These are phyloP conservation scores for Chlorella vulgaris DNA, from an alignment of 139 green algal species.

Conservation along the genomic window DNA sequence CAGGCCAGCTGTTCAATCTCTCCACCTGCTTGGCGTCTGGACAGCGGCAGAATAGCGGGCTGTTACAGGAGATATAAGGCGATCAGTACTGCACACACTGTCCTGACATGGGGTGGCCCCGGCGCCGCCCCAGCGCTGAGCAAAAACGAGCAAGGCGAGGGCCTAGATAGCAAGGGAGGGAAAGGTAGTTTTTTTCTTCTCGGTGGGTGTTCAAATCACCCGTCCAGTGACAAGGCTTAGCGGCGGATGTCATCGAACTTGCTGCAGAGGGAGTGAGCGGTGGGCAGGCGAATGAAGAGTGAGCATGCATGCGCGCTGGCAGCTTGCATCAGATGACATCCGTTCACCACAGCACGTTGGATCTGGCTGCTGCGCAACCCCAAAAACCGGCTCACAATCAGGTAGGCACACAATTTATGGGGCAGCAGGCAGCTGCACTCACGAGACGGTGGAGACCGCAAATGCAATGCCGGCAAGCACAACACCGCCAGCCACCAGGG, in stretches of 20 bases:
- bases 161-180: background rate
- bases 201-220: background rate
- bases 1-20: too few species aligned
- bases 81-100: background rate
- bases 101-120: background rate
- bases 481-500: slow-evolving; percentile 82
- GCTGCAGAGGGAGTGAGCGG: background rate
- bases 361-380: too few species aligned
- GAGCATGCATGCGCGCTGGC: background rate
- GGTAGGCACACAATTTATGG: too few species aligned
- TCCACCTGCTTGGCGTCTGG: too few species aligned
- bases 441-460: slow-evolving; percentile 84
- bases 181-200: background rate
- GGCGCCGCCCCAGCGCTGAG: slow-evolving; percentile 1
- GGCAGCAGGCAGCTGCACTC: slow-evolving; percentile 6
- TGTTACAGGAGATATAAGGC: background rate
- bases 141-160: background rate
- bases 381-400: too few species aligned
- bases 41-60: too few species aligned
- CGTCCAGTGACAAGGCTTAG: background rate
- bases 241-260: slow-evolving; percentile 36
- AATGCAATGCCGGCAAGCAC: slow-evolving; percentile 84
- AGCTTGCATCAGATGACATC: too few species aligned
- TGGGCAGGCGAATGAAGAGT: background rate
- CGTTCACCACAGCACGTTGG: too few species aligned